Evolutionary conservation across 441 rosid species (phyloP), one percentile per base, ranked within the genome.

Genomic region (Capsella rubella): DNA sequence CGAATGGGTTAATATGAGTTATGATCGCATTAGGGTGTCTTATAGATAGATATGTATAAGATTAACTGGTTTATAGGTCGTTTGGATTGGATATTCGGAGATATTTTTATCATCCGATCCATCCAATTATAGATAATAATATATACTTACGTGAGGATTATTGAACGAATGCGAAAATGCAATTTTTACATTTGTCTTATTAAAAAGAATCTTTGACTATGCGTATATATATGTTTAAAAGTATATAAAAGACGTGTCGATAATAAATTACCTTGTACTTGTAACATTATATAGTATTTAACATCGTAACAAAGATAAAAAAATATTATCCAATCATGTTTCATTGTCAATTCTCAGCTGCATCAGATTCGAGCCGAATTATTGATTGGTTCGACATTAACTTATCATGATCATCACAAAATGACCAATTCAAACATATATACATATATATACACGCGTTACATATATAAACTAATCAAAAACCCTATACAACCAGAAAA

Each of bases 291-390:
- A 67, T 37, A 18, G 46, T 16, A 71, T 11, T 42, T 25, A 60
- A 60, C 32, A 49, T 1, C 60, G 25, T 34, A 34, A 34, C 37
- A 34, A 34, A 34, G 37, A 34, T 34, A 2, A 40, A 40, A 49
- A 21, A 71, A 77, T 72, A 71, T 77, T 77, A 77, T 77, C 72
- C 68, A 77, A 64, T 58, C 68, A 77, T 71, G 72, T 65, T 64
- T 64, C 67, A 65, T 64, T 64, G 72, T 71, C 72, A 77, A 71
- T 71, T 71, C 68, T 58, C 43, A 42, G 13, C 53, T 57, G 72
- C 76, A 77, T 71, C 80, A 77, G 68, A 71, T 71, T 71, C 64
- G 76, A 77, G 51, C 68, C 68, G 15, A 57, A 65, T 77, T 77
- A 77, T 77, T 77, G 80, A 65, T 71, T 58, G 15, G 72, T 57